Conservation (phyloP, 1,284 basidiomycete species). For the Afroboletus lepidellus region DNA sequence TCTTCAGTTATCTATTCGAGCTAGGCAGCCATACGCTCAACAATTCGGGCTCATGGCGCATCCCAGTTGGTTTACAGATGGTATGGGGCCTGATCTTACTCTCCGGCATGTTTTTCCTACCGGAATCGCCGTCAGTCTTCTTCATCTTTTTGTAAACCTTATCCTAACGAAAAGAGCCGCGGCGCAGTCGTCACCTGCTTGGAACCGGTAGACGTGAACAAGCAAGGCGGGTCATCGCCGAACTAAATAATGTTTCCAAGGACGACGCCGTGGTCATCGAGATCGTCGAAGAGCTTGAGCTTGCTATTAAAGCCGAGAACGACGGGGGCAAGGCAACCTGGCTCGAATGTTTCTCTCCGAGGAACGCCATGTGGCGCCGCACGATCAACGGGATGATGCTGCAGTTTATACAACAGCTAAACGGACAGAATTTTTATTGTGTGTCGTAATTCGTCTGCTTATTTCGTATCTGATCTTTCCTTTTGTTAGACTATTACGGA, state of each 20-base stretch:
- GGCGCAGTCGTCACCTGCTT: constrained; percentile 60
- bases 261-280: constrained; percentile 27
- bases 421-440: constrained; percentile 77
- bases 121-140: not conserved
- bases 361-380: constrained; percentile 69
- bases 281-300: constrained; percentile 64
- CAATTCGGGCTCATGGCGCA: not conserved
- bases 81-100: not conserved
- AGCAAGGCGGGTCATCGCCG: constrained; percentile 62
- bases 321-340: constrained; percentile 78
- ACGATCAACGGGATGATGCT: constrained; percentile 79
- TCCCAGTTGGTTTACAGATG: not conserved
- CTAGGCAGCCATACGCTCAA: not conserved
- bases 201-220: constrained; percentile 51
- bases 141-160: not conserved
- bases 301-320: constrained; percentile 67
- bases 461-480: not conserved
- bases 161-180: constrained; percentile 23
- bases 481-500: constrained; percentile 65
- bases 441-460: constrained; percentile 19
- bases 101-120: not conserved
- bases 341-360: constrained; percentile 72
- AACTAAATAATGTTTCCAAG: constrained; percentile 59
- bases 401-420: constrained; percentile 79
- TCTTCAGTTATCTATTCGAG: not conserved